Evolutionary conservation across 176 grass and related monocot genomes (phyloP), one percentile per base, ranked within the genome.

Genomic region (Oryza rufipogon): DNA sequence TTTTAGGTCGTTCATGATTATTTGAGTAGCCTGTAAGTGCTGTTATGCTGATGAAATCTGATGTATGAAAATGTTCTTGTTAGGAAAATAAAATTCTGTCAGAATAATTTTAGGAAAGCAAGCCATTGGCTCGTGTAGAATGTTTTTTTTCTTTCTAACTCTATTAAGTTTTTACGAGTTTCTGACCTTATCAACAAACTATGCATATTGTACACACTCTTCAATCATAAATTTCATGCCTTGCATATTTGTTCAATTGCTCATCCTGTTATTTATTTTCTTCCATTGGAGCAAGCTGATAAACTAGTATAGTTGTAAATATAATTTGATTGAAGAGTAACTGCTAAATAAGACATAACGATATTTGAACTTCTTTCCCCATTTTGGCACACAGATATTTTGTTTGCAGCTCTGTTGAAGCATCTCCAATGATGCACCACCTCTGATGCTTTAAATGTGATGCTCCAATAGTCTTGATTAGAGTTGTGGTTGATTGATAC

Each of bases 271-370:
- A 66, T 48, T 66, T 67, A 33, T 49, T 83, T 88, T 38, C 69
- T 79, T 79, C 68, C 9, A 44, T 34, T 6, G 22, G 66, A 66
- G 72, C 14, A 78, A 34, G 44, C 34, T 82, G 39, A 74, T 65
- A 33, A 74, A 42, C 26, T 75, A 83, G 71, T 48, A 16, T 41
- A 72, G 11, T 33, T 54, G 44, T 15, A 54, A 83, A 33, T 44
- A 64, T 17, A 88, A 77, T 83, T 76, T 16, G 54, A 78, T 52
- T 73, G 30, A 17, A 70, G n/a, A 82, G 6, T 58, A 66, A 78
- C 34, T 71, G 56, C 67, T 88, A 16, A 73, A 73, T 73, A 56
- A 14, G 47, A 20, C 9, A 23, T 63, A 63, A 9, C 17, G 16
- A 58, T 58, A 20, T 20, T n/a, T 58, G 54, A 58, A 58, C 17